Conservation (phyloP, 768 basidiomycete genomes). For the Mycena epipterygia region DNA sequence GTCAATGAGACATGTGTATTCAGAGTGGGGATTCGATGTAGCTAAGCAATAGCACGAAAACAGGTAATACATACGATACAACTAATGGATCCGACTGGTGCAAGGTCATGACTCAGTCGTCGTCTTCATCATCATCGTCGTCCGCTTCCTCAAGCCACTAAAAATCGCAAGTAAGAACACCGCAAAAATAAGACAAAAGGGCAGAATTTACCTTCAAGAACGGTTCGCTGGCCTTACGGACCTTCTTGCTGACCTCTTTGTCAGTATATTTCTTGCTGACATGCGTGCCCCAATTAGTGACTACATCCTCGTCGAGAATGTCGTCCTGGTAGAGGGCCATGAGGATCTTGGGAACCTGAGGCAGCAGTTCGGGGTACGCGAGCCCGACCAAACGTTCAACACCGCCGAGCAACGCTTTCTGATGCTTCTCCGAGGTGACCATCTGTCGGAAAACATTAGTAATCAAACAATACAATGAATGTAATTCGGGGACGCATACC, state of each 20-base stretch:
- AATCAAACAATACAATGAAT: neutral
- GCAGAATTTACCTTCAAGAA: constrained; percentile 90
- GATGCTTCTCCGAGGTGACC: constrained; percentile 94
- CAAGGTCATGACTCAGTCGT: constrained; percentile 7
- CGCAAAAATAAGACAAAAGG: neutral
- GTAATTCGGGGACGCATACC: constrained; percentile 63
- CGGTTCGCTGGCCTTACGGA: constrained; percentile 94
- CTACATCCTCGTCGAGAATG: constrained; percentile 91
- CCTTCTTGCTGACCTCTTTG: constrained; percentile 95
- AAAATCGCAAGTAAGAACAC: constrained; percentile 26
- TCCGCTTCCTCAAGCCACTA: constrained; percentile 94
- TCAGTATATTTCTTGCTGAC: constrained; percentile 97
- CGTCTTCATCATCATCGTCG: constrained; percentile 68
- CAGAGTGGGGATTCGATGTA: constrained; percentile 25
- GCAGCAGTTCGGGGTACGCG: constrained; percentile 76
- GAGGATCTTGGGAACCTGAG: constrained; percentile 88
- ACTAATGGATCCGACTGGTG: neutral
- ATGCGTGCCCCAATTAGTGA: constrained; percentile 95
- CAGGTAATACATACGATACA: constrained; percentile 12
- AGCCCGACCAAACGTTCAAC: constrained; percentile 89
- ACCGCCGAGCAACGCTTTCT: constrained; percentile 94
- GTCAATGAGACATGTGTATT: constrained; percentile 26
- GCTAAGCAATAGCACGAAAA: constrained; percentile 24
- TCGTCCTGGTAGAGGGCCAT: constrained; percentile 96
- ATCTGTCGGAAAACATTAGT: constrained; percentile 62